A percentile compares a stretch with the other conserved stretches of the same genome.
Evolutionary conservation across 1,284 basidiomycete genomes (phyloP).

Genomic region (Austroboletus olivaceoglutinosus): DNA sequence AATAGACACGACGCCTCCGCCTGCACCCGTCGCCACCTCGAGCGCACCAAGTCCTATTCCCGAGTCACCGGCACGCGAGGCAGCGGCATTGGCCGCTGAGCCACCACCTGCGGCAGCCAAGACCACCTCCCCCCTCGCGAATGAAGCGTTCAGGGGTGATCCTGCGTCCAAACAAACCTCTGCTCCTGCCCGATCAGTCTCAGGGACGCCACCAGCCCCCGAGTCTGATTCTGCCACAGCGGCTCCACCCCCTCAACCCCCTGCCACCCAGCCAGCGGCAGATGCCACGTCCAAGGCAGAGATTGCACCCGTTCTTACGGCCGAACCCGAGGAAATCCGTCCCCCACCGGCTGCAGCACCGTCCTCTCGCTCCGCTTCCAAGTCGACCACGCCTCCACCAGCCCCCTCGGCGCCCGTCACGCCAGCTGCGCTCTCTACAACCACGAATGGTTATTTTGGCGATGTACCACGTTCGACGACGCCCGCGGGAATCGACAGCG

Average conservation of each 20-base stretch:
- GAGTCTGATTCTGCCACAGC: conserved; percentile 13
- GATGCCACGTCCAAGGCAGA: conserved; percentile 3
- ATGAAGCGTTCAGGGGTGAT: conserved; percentile 18
- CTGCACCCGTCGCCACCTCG: conserved; percentile 14
- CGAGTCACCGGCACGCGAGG: conserved; percentile 53
- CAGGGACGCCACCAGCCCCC: conserved; percentile 19
- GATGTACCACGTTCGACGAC: conserved; percentile 30
- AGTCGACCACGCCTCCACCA: conserved; percentile 12
- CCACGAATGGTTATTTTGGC: conserved; percentile 20
- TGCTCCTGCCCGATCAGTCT: conserved; percentile 19
- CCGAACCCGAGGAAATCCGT: conserved; percentile 29
- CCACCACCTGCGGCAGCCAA: conserved; percentile 23
- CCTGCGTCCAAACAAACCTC: conserved; percentile 11
- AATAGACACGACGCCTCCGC: conserved; percentile 27
- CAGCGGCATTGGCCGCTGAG: conserved; percentile 37
- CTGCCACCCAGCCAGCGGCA: conserved; percentile 1
- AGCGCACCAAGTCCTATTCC: conserved; percentile 49
- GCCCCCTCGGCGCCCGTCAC: conserved; percentile 22
- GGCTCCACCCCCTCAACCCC: conserved; percentile 10
- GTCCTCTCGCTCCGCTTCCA: conserved; percentile 20
- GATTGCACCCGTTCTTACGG: conserved; percentile 23
- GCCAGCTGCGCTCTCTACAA: conserved; percentile 18
- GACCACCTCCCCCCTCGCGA: conserved; percentile 30
- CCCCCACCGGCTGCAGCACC: conserved; percentile 2
- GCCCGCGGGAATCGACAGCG: conserved; percentile 21